Conservation (phyloP, 1,139 yeast species). For the Diutina siamensis region DNA sequence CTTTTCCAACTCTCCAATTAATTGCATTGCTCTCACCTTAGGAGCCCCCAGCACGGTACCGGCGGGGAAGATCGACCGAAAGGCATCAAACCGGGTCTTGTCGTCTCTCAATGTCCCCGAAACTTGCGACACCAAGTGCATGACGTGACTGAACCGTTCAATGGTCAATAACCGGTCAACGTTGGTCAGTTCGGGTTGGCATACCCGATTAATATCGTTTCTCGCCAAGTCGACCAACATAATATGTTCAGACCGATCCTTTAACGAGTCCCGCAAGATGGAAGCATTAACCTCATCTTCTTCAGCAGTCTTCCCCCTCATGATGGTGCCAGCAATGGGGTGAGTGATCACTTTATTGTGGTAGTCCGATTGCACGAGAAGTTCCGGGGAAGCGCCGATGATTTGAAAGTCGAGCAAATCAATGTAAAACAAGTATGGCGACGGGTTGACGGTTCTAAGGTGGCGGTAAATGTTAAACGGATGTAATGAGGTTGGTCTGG, state of each 20-base stretch:
- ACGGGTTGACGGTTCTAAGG: conserved; percentile 89
- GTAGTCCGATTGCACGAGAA: conserved; percentile 69
- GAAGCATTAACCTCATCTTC: conserved; percentile 83
- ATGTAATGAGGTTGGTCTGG: conserved; percentile 88
- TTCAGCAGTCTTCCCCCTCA: conserved; percentile 78
- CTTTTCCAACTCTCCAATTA: conserved; percentile 76
- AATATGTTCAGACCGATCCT: conserved; percentile 95
- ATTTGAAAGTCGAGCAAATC: conserved; percentile 87
- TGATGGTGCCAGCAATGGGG: conserved; percentile 95
- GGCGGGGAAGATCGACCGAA: conserved; percentile 95
- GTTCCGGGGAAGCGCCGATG: conserved; percentile 95
- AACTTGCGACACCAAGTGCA: conserved; percentile 92
- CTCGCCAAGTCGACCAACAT: conserved; percentile 97
- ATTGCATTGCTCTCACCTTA: conserved; percentile 91
- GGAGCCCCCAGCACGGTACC: conserved; percentile 99
- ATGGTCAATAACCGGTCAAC: conserved; percentile 85
- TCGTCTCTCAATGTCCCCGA: conserved; percentile 79
- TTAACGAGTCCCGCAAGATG: conserved; percentile 62
- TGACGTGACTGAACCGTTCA: conserved; percentile 93
- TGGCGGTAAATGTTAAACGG: conserved; percentile 95
- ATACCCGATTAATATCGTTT: conserved; percentile 89
- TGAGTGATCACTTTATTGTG: conserved; percentile 76
- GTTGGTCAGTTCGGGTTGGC: conserved; percentile 70
- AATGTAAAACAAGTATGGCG: conserved; percentile 89
- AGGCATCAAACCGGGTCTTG: conserved; percentile 89